Evolutionary conservation across 2,329 filamentous ascomycete species (phyloP).

Genomic region (Sporothrix dimorphospora): DNA sequence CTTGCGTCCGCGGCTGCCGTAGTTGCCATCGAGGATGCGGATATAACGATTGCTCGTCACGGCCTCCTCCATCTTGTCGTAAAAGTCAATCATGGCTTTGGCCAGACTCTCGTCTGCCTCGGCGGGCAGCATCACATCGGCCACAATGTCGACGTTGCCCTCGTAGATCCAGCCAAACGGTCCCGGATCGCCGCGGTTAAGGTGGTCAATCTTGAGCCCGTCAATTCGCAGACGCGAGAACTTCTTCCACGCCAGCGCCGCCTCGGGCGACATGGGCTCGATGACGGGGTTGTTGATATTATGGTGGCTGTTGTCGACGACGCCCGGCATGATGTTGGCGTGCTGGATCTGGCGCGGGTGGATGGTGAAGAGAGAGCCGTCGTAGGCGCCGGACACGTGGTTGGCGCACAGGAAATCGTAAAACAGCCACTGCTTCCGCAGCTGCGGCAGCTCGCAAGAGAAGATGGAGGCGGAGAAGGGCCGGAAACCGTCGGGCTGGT

Average conservation of each 20-base stretch:
- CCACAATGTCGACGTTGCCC: slow-evolving; percentile 93
- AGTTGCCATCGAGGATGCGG: slow-evolving; percentile 56
- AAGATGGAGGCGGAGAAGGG: slow-evolving; percentile 95
- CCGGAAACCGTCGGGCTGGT: slow-evolving; percentile 88
- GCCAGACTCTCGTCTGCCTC: slow-evolving; percentile 86
- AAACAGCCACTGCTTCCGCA: slow-evolving; percentile 95
- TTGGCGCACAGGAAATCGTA: slow-evolving; percentile 96
- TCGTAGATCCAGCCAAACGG: slow-evolving; percentile 98
- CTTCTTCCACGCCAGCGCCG: slow-evolving; percentile 77
- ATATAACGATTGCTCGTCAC: slow-evolving; percentile 76
- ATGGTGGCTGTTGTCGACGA: slow-evolving; percentile 61
- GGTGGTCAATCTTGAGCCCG: slow-evolving; percentile 89
- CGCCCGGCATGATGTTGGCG: slow-evolving; percentile 59
- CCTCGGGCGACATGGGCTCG: slow-evolving; percentile 28
- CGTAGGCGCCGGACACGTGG: slow-evolving; percentile 93
- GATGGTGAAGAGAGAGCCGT: slow-evolving; percentile 95
- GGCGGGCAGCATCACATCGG: slow-evolving; percentile 90
- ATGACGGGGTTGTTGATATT: slow-evolving; percentile 46
- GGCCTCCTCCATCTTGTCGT: slow-evolving; percentile 91
- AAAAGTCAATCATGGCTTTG: slow-evolving; percentile 96
- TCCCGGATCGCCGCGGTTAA: slow-evolving; percentile 89
- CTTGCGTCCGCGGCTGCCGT: slow-evolving; percentile 18
- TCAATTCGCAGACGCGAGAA: slow-evolving; percentile 92
- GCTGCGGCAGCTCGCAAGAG: slow-evolving; percentile 87
- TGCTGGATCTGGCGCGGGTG: slow-evolving; percentile 86